Evolutionary conservation across 108 stramenopile species (phyloP), one percentile per base, ranked within the genome.

Genomic region (Parietichytrium sp.): DNA sequence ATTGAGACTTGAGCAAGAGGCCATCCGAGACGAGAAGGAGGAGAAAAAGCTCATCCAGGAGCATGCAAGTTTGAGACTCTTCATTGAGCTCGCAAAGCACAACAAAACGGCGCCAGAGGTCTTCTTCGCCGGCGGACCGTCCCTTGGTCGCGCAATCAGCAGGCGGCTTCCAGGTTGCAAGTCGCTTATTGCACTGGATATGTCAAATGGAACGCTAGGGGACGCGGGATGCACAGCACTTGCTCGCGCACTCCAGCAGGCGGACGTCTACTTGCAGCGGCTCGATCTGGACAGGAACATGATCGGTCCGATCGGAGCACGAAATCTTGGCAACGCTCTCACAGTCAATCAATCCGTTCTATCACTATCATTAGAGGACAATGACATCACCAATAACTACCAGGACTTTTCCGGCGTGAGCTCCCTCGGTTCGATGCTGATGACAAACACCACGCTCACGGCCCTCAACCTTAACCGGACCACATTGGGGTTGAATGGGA

Each of bases 281-380:
- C 61, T 72, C 33, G 61, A 72, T 33, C 61, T 72, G 10, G 33
- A 8, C 7, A 33, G 61, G n/a, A 18, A 33, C 10, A 12, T n/a
- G 6, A 38, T 72, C 13, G 61, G 61, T 16, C 61, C 61, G 6
- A 42, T 45, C 10, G 61, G 61, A 45, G 38, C 45, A 6, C 38
- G 23, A 0, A n/a, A 33, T n/a, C 33, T 72, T 27, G 6, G 61
- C 38, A 20, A 33, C 38, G 61, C 38, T 7, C 61, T 72, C 15
- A 1, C 33, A 6, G 61, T 45, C 8, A 72, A 72, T 42, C 15
- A 6, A 0, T n/a, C 7, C 42, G 23, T 72, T 15, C 2, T 72
- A 15, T 45, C 61, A 25, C 61, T 72, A 13, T n/a, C n/a, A 31
- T 25, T 72, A 6, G 61, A 72, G 61, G 61, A 72, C 20, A 72